phyloP scores from a whole-genome alignment of 2,329 filamentous ascomycete genomes.

The Aspergillus fumigatus region DNA sequence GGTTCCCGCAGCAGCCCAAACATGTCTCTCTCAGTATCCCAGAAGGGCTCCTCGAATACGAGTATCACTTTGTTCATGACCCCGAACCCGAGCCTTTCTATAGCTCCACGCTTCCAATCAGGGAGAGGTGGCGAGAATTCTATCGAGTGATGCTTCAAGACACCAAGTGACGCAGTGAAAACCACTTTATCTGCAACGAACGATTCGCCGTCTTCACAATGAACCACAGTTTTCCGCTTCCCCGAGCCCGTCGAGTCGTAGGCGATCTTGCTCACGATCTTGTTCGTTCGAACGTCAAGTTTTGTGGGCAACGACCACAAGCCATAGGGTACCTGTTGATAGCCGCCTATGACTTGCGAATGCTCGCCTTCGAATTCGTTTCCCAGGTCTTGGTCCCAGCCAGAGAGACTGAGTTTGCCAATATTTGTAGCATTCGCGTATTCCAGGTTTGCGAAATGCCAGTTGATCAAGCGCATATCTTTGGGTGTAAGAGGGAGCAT shows the following conservation, averaged over 20 bases:
- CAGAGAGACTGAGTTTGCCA: constrained; percentile 76
- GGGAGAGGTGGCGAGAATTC: constrained; percentile 90
- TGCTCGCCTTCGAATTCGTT: constrained; percentile 97
- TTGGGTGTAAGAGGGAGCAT: constrained; percentile 78
- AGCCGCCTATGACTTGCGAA: constrained; percentile 88
- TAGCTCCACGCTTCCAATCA: constrained; percentile 74
- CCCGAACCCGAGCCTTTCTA: constrained; percentile 83
- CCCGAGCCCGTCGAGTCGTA: constrained; percentile 45
- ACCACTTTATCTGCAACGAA: constrained; percentile 89
- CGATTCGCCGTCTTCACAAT: constrained; percentile 70
- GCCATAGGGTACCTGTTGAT: constrained; percentile 87
- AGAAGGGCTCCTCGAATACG: constrained; percentile 84
- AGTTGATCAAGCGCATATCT: constrained; percentile 88
- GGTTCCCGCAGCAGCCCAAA: constrained; percentile 85
- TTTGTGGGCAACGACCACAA: constrained; percentile 71
- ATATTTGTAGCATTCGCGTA: constrained; percentile 94
- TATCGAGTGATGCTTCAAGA: constrained; percentile 75
- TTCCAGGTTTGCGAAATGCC: constrained; percentile 97
- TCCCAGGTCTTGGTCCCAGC: constrained; percentile 96
- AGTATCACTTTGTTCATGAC: constrained; percentile 93
- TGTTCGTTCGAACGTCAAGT: constrained; percentile 71
- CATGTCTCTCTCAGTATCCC: constrained; percentile 85
- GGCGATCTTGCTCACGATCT: constrained; percentile 69
- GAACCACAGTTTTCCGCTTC: constrained; percentile 54
- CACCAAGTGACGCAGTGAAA: constrained; percentile 82